Evolutionary conservation across 2,329 filamentous ascomycete genomes (phyloP).

Genomic region (Colletotrichum echinochloae): DNA sequence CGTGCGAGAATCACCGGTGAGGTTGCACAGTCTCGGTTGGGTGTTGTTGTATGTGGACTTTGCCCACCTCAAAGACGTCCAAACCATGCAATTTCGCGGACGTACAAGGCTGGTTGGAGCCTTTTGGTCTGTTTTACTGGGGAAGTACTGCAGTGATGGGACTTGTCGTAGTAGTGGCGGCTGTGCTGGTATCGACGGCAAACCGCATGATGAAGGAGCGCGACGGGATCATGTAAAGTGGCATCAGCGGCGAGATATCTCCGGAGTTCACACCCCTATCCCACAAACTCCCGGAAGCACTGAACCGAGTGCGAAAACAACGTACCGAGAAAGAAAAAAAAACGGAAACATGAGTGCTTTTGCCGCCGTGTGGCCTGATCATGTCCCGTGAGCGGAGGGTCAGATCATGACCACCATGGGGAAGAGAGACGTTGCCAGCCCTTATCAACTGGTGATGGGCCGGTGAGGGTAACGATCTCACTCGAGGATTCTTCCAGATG

Average conservation of each 20-base stretch:
- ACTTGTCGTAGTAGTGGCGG: not conserved
- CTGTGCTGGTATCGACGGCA: constrained; percentile 9
- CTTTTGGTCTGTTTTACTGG: not conserved
- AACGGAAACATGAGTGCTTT: not conserved
- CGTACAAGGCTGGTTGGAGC: constrained; percentile 1
- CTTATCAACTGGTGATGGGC: constrained; percentile 33
- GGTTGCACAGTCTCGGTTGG: constrained; percentile 37
- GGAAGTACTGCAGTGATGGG: not conserved
- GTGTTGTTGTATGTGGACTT: constrained; percentile 36
- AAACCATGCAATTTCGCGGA: constrained; percentile 1
- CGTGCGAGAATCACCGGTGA: constrained; percentile 1
- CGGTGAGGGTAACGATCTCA: not conserved
- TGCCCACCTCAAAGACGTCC: constrained; percentile 15
- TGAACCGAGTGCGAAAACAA: not conserved
- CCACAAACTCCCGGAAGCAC: no score
- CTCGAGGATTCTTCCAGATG: not conserved
- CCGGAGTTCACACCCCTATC: not conserved
- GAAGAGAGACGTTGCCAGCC: constrained; percentile 8
- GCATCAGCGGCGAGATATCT: not conserved
- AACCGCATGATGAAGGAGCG: not conserved
- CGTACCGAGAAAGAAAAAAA: not conserved
- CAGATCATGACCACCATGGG: not conserved
- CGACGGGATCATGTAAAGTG: not conserved
- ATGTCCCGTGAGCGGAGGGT: not conserved
- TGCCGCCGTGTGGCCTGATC: not conserved